Percentiles rank a stretch among this genome's conserved stretches.
Evolutionary conservation across 73 alveolate species (phyloP).

Genomic region (Paramecium sexaurelia): DNA sequence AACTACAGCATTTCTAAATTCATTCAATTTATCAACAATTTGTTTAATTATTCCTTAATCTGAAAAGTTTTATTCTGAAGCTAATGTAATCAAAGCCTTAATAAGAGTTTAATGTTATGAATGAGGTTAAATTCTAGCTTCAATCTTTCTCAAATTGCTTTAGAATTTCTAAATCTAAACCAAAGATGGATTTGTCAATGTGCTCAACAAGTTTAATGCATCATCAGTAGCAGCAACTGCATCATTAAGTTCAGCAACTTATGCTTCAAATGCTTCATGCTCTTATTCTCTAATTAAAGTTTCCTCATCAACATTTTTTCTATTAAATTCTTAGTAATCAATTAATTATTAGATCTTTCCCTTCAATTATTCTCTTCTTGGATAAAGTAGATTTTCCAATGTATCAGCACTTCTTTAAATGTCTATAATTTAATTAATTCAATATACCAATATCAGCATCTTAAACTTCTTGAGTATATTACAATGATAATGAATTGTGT

Average conservation of each 20-base stretch:
- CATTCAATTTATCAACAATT: constrained; percentile 28
- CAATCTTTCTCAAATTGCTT: constrained; percentile 48
- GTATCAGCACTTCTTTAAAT: constrained; percentile 41
- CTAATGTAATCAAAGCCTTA: constrained; percentile 42
- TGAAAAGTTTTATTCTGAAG: constrained; percentile 57
- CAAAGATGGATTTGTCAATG: constrained; percentile 51
- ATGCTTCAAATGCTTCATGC: constrained; percentile 52
- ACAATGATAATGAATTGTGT: neutral
- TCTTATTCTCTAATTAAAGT: constrained; percentile 19
- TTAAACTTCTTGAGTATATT: neutral
- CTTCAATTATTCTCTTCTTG: constrained; percentile 52
- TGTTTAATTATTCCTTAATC: constrained; percentile 43
- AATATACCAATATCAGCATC: constrained; percentile 53
- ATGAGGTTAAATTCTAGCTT: constrained; percentile 58
- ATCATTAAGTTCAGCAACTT: constrained; percentile 43
- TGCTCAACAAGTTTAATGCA: neutral
- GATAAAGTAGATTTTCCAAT: constrained; percentile 14
- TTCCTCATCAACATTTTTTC: constrained; percentile 36
- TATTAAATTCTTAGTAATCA: constrained; percentile 39
- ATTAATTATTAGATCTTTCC: neutral
- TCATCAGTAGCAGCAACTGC: constrained; percentile 53
- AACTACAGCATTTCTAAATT: constrained; percentile 52
- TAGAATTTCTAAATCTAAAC: constrained; percentile 30
- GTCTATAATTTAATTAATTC: neutral
- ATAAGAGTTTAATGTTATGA: constrained; percentile 32